Evolutionary conservation across 192 early-diverging fungal species (phyloP).

Genomic region (Gigaspora rosea): DNA sequence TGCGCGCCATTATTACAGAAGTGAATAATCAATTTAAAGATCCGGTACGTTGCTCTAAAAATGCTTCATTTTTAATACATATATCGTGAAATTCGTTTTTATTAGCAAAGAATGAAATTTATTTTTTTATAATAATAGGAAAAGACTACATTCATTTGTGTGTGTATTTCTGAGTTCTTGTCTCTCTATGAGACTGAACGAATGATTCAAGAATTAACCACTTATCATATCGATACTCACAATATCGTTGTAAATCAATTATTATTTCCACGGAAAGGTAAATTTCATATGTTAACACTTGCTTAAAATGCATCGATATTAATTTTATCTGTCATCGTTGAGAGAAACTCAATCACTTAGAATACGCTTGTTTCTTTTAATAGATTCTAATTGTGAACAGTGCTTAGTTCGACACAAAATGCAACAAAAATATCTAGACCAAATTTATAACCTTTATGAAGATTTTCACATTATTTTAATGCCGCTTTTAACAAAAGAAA

Average conservation of each 20-base stretch:
- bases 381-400: constrained; percentile 79
- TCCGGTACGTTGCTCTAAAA: constrained; percentile 59
- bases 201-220: constrained; percentile 99
- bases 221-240: constrained; percentile 97
- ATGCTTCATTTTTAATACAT: not conserved
- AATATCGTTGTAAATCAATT: constrained; percentile 99
- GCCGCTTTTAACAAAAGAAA: constrained; percentile 95
- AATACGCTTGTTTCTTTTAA: constrained; percentile 25
- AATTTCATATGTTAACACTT: not conserved
- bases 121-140: constrained; percentile 53
- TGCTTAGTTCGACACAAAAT: constrained; percentile 95
- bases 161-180: constrained; percentile 99
- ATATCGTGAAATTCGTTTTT: not conserved
- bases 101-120: not conserved
- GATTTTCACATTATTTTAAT: constrained; percentile 96
- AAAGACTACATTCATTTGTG: constrained; percentile 98
- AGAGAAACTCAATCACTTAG: not conserved
- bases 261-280: constrained; percentile 88
- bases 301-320: too few relatives aligned
- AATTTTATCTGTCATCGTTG: too few relatives aligned
- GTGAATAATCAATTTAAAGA: constrained; percentile 99
- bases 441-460: constrained; percentile 99
- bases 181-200: constrained; percentile 99
- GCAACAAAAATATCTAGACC: constrained; percentile 98
- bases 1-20: constrained; percentile 95